Conservation (phyloP, 164 flowering plant genomes). For the Vitis riparia region DNA sequence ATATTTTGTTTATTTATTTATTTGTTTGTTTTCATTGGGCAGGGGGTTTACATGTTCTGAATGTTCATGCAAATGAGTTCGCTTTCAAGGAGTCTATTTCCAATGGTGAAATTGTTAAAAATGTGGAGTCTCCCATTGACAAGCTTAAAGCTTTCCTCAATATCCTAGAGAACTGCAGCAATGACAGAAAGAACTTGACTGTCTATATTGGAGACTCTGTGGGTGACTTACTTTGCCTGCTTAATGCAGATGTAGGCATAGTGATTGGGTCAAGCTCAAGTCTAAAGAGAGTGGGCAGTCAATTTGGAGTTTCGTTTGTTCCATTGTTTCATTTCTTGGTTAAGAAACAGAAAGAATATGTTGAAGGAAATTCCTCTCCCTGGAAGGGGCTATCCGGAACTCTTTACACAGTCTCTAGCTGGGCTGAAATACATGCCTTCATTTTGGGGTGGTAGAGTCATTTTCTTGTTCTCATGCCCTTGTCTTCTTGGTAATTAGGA, state of each 20-base stretch:
- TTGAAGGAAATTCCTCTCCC: slow-evolving; percentile 22
- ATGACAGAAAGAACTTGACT: slow-evolving; percentile 33
- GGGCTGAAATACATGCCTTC: slow-evolving; percentile 69
- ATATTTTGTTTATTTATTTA: not conserved
- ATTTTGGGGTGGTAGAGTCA: slow-evolving; percentile 47
- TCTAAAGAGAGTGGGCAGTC: slow-evolving; percentile 51
- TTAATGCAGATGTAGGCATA: slow-evolving; percentile 67
- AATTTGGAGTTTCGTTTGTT: slow-evolving; percentile 61
- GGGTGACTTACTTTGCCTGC: slow-evolving; percentile 68
- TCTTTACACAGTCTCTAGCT: slow-evolving; percentile 60
- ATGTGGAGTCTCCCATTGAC: slow-evolving; percentile 59
- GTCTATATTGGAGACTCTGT: slow-evolving; percentile 67
- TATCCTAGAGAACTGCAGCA: slow-evolving; percentile 20
- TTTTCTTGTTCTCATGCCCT: slow-evolving; percentile 9
- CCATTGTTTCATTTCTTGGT: slow-evolving; percentile 57
- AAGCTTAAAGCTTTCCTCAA: slow-evolving; percentile 43
- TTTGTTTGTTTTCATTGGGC: slow-evolving; percentile 10
- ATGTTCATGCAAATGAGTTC: slow-evolving; percentile 59
- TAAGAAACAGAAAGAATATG: slow-evolving; percentile 43
- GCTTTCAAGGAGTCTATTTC: slow-evolving; percentile 41
- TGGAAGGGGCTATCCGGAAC: slow-evolving; percentile 55
- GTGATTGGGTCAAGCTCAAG: slow-evolving; percentile 65
- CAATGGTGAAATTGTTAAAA: slow-evolving; percentile 53
- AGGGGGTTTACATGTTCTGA: slow-evolving; percentile 41
- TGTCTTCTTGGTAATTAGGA: slow-evolving; percentile 16